Base-by-base conservation (phyloP, 2,329 filamentous ascomycete genomes). In the Cryphonectria naterciae region DNA sequence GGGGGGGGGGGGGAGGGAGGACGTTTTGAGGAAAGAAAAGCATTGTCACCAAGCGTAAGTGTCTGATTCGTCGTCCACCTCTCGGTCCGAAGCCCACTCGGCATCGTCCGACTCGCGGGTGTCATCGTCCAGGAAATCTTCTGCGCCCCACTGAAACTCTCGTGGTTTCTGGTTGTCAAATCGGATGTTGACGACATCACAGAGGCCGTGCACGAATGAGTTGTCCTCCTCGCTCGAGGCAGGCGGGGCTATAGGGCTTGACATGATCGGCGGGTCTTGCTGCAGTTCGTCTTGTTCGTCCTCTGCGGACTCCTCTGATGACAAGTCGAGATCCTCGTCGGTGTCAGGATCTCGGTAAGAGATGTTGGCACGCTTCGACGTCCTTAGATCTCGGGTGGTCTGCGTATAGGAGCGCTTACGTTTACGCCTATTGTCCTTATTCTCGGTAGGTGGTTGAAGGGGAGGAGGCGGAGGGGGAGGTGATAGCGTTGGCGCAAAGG, bases 151-250 rank as follows among this genome's bases (percentile, higher is more conserved):
- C 72, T 91, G 89, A 35, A 86, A 82, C 80, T 94, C 92, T 2
- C 85, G 85, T 6, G 90, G 89, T 72, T 93, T 90, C 77, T 93
- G 87, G 77, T 95, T 95, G 79, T 95, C 93, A 74, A 95, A 90
- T 61, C 88, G 83, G 60, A 95, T 86, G 72, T 92, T 87, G 25
- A 95, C 92, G 7, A 89, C 84, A 56, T 90, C 85, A 76, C 92
- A 95, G 74, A 91, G 84, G 1, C 92, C 92, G 72, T 95, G 92
- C 37, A 91, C 80, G 70, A 85, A 85, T 0, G 71, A 67, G 46
- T 74, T 74, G 0, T 54, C 56, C 37, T 73, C 69, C 0, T 68
- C 72, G 13, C 54, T 65, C 17, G 43, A n/a, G 5, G 37, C 63
- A 46, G 52, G 68, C 49, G 69, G 68, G 13, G 61, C 66, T 35